Base-by-base conservation (phyloP, 192 early-diverging fungal genomes). In the Nowakowskiella sp. region DNA sequence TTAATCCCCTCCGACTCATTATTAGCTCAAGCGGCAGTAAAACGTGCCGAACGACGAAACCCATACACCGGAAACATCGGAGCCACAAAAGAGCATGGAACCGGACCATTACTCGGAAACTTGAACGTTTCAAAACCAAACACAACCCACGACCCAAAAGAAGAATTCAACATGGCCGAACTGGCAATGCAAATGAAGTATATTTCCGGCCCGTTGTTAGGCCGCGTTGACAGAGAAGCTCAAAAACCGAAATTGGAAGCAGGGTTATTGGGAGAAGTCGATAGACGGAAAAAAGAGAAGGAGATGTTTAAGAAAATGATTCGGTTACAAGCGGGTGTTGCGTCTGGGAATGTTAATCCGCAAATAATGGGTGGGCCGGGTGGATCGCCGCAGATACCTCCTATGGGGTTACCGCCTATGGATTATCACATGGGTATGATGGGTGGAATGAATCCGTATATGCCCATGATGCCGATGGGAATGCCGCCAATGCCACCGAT, bases 221-320 rank as follows among this genome's bases (percentile, higher is more conserved):
- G 70, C 16, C 24, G 42, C 25, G 68, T 72, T 1, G 49, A 63
- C 19, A 45, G 34, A 9, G 28, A 60, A 4, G 21, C 57, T 19
- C 28, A 52, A 16, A 72, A 72, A 36, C 63, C 52, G 23, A 61
- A 57, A 23, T 36, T 71, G 8, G 52, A 62, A 9, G 58, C 57
- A 13, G 70, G 70, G 13, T 47, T 72, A 39, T 49, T 72, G 5
- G 70, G 66, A 1, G 44, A 72, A 46, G 49, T 72, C 22, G 60
- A 72, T 54, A 48, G 64, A 43, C 36, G 67, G 36, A 60, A 65
- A 27, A 45, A 60, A 52, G 64, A 72, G 10, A 72, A 72, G 48
- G 60, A 71, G 34, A 49, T 71, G 49, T 44, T 67, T 29, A 71
- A 71, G 45, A 55, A 72, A 36, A 33, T 43, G 13, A 30, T 31